These are phyloP conservation scores for Taiwanofungus camphoratus DNA, from an alignment of 1,284 basidiomycete genomes.

Conservation along the genomic window DNA sequence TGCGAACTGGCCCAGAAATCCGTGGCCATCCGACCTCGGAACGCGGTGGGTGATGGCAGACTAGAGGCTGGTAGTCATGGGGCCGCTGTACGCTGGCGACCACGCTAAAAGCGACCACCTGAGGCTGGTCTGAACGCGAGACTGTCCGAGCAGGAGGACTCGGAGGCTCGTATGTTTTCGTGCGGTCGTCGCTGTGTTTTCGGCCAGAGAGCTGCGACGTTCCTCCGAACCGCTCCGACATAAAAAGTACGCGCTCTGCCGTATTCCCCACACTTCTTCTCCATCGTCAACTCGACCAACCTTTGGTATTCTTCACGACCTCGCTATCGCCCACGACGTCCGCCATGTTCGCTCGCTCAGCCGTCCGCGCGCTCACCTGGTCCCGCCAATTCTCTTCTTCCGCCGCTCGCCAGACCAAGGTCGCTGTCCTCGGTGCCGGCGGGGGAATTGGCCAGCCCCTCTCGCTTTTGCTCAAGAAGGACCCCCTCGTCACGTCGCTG, in stretches of 20 bases:
- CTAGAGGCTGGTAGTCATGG: neutral
- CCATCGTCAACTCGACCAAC: conserved; percentile 5
- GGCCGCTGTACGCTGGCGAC: neutral
- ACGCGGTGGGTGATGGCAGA: neutral
- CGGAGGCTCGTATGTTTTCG: no score
- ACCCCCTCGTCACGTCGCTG: conserved; percentile 75
- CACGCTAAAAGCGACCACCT: neutral
- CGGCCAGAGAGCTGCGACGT: no score
- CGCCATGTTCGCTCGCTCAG: conserved; percentile 41
- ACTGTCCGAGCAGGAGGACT: no score
- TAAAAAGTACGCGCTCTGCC: conserved; percentile 11
- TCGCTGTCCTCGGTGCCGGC: conserved; percentile 87
- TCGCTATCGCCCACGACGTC: conserved; percentile 10
- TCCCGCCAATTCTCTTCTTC: conserved; percentile 78
- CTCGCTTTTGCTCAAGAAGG: conserved; percentile 82
- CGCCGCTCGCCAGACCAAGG: conserved; percentile 67
- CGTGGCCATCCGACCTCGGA: conserved; percentile 56
- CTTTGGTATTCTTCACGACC: no score
- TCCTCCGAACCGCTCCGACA: conserved; percentile 10
- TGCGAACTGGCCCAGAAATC: conserved; percentile 75
- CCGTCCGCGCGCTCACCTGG: conserved; percentile 41
- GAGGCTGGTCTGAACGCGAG: no score
- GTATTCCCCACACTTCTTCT: conserved; percentile 12
- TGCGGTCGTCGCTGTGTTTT: no score
- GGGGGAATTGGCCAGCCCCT: conserved; percentile 93